Evolutionary conservation across 23 red algal genomes (phyloP).

Genomic region (Gracilaria vermiculophylla): DNA sequence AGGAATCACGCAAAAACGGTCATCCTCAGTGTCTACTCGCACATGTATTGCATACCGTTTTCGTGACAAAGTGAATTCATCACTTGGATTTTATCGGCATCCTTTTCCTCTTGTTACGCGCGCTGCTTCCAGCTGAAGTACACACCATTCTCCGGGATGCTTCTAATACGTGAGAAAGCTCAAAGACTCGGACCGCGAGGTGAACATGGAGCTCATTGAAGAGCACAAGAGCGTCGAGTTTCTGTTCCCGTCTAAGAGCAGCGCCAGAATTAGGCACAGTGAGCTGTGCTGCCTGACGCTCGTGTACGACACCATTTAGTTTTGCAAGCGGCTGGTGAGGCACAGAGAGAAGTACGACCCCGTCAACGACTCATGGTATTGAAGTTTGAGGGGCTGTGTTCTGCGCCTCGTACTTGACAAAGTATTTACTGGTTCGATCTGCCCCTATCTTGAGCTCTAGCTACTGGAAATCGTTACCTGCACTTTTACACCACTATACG

Average conservation of each 20-base stretch:
- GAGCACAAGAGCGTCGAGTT: constrained; percentile 27
- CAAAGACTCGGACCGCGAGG: constrained; percentile 33
- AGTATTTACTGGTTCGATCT: too few relatives aligned
- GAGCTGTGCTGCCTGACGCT: constrained; percentile 63
- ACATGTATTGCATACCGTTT: constrained; percentile 69
- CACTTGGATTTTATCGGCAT: constrained; percentile 80
- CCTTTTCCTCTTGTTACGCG: not conserved
- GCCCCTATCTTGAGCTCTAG: too few relatives aligned
- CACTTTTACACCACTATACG: too few relatives aligned
- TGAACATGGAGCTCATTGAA: constrained; percentile 31
- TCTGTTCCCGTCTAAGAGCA: constrained; percentile 30
- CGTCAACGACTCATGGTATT: constrained; percentile 52
- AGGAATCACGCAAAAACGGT: constrained; percentile 78
- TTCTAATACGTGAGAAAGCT: constrained; percentile 38
- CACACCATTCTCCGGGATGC: constrained; percentile 1
- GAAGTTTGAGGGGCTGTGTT: too few relatives aligned
- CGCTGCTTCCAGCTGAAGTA: not conserved
- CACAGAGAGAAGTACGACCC: constrained; percentile 53
- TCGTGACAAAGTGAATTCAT: constrained; percentile 61
- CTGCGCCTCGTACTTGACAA: too few relatives aligned
- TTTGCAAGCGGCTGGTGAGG: not conserved
- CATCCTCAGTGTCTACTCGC: constrained; percentile 55
- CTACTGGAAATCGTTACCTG: too few relatives aligned
- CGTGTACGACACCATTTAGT: constrained; percentile 16
- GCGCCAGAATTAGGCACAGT: constrained; percentile 42